Conservation (phyloP, 2,329 filamentous ascomycete genomes). For the Pestalotiopsis sp. region DNA sequence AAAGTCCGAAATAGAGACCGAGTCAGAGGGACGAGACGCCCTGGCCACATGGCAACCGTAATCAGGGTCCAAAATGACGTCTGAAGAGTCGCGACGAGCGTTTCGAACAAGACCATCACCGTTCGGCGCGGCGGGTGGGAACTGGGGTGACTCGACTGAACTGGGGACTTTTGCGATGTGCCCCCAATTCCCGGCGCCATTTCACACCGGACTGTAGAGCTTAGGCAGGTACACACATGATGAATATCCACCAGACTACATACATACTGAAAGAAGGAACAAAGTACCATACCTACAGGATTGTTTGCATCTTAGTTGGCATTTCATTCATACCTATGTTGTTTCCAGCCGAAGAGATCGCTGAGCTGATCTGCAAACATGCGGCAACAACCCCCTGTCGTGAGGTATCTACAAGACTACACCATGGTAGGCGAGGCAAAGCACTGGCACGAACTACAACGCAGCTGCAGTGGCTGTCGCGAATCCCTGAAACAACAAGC, state of each 20-base stretch:
- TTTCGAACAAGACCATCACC: not conserved
- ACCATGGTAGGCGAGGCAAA: no score
- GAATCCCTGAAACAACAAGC: not conserved
- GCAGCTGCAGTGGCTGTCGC: not conserved
- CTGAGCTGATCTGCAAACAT: no score
- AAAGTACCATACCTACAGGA: no score
- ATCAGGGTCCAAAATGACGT: not conserved
- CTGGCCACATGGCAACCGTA: not conserved
- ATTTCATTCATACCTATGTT: no score
- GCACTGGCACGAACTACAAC: no score
- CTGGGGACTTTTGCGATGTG: not conserved
- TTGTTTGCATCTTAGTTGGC: no score
- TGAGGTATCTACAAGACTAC: not conserved
- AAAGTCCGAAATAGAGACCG: not conserved
- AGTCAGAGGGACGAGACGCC: not conserved
- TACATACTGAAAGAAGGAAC: no score
- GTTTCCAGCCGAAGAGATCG: no score
- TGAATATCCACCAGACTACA: no score
- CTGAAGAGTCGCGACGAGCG: not conserved
- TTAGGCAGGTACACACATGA: no score
- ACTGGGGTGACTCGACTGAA: no score
- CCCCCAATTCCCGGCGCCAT: not conserved
- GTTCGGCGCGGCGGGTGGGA: not conserved
- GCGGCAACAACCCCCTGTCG: not conserved
- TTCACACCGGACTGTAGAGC: not conserved